These are phyloP conservation scores for Pisolithus microcarpus DNA, from an alignment of 768 basidiomycete species.

Conservation along the genomic window DNA sequence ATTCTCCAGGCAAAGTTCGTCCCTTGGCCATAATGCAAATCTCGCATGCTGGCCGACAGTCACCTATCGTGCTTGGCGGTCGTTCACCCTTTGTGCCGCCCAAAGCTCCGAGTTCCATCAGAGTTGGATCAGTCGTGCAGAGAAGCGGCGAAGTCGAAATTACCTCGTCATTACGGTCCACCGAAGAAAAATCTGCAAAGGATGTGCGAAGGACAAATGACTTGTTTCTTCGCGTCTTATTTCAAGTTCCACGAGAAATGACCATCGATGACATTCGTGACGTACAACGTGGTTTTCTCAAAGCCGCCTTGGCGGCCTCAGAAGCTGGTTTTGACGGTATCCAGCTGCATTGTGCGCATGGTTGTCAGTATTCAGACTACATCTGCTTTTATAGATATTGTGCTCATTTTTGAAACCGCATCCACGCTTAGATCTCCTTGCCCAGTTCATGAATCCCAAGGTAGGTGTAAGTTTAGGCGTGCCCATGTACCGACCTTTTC, in stretches of 20 bases:
- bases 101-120: slow-evolving; percentile 63
- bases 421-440: slow-evolving; percentile 53
- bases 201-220: slow-evolving; percentile 9
- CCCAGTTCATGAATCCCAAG: slow-evolving; percentile 72
- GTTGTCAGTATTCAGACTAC: slow-evolving; percentile 48
- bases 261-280: slow-evolving; percentile 49
- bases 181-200: not conserved
- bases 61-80: slow-evolving; percentile 63
- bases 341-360: slow-evolving; percentile 80
- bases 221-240: slow-evolving; percentile 37
- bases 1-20: slow-evolving; percentile 2
- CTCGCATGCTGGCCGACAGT: slow-evolving; percentile 79
- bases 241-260: slow-evolving; percentile 62
- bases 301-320: slow-evolving; percentile 57
- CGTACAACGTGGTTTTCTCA: slow-evolving; percentile 56
- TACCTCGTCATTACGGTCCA: not conserved
- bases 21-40: slow-evolving; percentile 72
- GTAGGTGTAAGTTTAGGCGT: slow-evolving; percentile 27
- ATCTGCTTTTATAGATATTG: not conserved
- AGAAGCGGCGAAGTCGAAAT: too few species aligned
- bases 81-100: slow-evolving; percentile 55
- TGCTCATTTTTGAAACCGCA: not conserved
- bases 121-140: slow-evolving; percentile 30
- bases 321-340: slow-evolving; percentile 79
- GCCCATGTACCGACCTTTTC: slow-evolving; percentile 12